Percentiles rank a stretch among this genome's conserved stretches.
phyloP scores from a whole-genome alignment of 78 protist genomes.

The Goniomonas avonlea region DNA sequence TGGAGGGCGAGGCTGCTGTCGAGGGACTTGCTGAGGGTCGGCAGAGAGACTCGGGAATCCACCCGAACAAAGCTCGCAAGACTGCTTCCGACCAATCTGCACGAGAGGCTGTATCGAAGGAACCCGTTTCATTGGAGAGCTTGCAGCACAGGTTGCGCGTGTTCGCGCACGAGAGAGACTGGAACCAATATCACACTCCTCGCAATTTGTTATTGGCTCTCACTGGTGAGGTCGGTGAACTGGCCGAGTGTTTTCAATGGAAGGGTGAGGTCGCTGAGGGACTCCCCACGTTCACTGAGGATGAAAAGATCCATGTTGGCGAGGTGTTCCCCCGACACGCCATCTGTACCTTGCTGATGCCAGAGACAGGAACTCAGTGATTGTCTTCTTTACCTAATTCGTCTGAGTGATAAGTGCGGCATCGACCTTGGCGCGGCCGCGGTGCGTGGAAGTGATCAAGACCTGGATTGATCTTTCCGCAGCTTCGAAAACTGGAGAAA shows the following conservation, averaged over 20 bases:
- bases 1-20: too few relatives aligned
- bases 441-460: too few relatives aligned
- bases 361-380: constrained; percentile 47
- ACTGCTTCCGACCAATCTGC: too few relatives aligned
- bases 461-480: too few relatives aligned
- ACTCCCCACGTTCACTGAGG: neutral
- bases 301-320: neutral
- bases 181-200: constrained; percentile 27
- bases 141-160: neutral
- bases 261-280: neutral
- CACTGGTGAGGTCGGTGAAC: constrained; percentile 35
- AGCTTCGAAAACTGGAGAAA: neutral
- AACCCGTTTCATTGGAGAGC: too few relatives aligned
- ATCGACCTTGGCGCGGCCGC: constrained; percentile 42
- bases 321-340: neutral
- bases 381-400: constrained; percentile 39
- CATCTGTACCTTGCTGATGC: too few relatives aligned
- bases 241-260: constrained; percentile 33
- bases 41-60: too few relatives aligned
- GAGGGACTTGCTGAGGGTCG: too few relatives aligned
- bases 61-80: too few relatives aligned
- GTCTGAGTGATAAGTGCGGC: constrained; percentile 37
- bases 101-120: too few relatives aligned
- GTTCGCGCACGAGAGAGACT: constrained; percentile 9
- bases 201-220: constrained; percentile 28